These are phyloP conservation scores for Aegilops sharonensis DNA, from an alignment of 176 grass and related monocot genomes.

Conservation along the genomic window DNA sequence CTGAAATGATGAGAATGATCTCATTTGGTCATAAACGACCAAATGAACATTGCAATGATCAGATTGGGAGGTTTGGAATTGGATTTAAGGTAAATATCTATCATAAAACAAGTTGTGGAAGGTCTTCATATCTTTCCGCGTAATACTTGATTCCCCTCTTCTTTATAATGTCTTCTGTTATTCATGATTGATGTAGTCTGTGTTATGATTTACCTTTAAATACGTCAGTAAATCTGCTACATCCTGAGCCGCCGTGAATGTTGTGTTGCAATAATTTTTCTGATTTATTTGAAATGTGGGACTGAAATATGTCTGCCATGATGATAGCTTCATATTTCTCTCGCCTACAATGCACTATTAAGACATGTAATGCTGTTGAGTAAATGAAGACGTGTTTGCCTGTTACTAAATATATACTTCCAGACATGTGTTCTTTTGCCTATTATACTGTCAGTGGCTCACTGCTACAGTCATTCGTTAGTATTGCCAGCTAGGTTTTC, in stretches of 20 bases:
- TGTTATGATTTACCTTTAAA: constrained; percentile 5
- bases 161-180: constrained; percentile 1
- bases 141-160: background rate
- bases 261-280: background rate
- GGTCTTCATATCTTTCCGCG: background rate
- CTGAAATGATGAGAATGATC: constrained; percentile 76
- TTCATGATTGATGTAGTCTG: background rate
- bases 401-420: constrained; percentile 1
- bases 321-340: background rate
- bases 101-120: background rate
- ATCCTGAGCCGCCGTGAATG: background rate
- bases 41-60: constrained; percentile 37
- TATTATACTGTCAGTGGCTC: background rate
- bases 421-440: background rate
- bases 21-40: constrained; percentile 83
- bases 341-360: background rate
- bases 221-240: background rate
- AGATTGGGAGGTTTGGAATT: constrained; percentile 83
- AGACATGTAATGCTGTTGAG: background rate
- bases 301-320: background rate
- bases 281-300: background rate
- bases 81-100: constrained; percentile 73
- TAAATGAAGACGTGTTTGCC: background rate
- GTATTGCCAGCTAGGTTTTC: background rate
- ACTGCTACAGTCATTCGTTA: background rate